These are phyloP conservation scores for Xylaria palmicola DNA, from an alignment of 495 filamentous ascomycete species.

Conservation along the genomic window DNA sequence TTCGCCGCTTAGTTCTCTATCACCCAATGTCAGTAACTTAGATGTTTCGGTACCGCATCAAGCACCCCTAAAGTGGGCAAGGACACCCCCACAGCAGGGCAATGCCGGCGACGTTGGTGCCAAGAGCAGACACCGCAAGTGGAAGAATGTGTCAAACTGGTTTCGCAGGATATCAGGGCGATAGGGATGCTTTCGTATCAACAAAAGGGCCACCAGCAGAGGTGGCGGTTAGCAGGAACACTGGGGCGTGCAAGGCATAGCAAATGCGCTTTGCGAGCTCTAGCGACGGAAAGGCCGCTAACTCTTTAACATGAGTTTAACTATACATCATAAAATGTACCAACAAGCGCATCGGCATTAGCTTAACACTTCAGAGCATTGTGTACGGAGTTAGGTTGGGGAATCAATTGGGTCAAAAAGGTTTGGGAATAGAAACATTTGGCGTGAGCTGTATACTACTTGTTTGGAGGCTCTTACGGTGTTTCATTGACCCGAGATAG, in stretches of 20 bases:
- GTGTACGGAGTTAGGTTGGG: background rate
- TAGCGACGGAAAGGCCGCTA: background rate
- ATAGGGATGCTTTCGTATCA: slow-evolving; percentile 23
- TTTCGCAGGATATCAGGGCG: slow-evolving; percentile 32
- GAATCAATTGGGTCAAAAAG: background rate
- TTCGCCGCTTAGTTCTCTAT: slow-evolving; percentile 16
- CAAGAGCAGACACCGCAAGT: slow-evolving; percentile 28
- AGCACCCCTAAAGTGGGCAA: background rate
- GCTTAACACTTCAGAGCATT: background rate
- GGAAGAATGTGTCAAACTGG: slow-evolving; percentile 31
- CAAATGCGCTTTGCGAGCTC: background rate
- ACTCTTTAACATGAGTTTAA: background rate
- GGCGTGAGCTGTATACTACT: background rate
- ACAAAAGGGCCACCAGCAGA: background rate
- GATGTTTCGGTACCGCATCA: slow-evolving; percentile 11
- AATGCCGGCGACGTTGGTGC: slow-evolving; percentile 9
- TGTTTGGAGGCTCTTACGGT: background rate
- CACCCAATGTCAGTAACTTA: slow-evolving; percentile 9
- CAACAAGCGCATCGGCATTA: background rate
- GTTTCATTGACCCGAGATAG: background rate
- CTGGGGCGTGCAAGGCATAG: background rate
- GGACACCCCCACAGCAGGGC: background rate
- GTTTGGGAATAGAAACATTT: background rate
- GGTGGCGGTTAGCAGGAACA: background rate
- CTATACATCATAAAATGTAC: background rate